A percentile compares a stretch with the other conserved stretches of the same genome.
Conservation (phyloP, 768 basidiomycete genomes). For the Dioszegia aurantiaca region DNA sequence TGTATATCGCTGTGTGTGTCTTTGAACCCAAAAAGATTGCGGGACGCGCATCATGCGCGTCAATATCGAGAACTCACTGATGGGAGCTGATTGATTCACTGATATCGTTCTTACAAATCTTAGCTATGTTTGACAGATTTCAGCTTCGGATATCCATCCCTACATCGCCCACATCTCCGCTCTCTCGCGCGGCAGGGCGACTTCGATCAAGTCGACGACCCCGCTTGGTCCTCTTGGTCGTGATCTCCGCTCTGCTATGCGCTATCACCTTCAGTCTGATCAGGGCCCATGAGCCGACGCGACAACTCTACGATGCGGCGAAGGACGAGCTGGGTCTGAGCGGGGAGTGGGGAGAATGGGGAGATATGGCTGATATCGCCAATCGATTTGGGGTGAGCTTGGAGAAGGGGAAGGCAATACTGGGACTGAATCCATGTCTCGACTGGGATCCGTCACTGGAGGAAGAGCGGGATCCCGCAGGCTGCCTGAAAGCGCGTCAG, state of each 20-base stretch:
- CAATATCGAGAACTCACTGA: too few relatives aligned
- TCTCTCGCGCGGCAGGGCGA: not conserved
- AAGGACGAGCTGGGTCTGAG: not conserved
- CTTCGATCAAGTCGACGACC: not conserved
- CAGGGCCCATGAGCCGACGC: not conserved
- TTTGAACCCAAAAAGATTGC: not conserved
- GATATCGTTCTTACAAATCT: too few relatives aligned
- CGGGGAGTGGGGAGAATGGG: constrained; percentile 11
- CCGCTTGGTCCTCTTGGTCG: not conserved
- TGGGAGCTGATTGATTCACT: not conserved
- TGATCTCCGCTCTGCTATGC: not conserved
- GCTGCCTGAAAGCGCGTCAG: constrained; percentile 37
- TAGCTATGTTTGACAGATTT: too few relatives aligned
- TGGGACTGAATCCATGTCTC: constrained; percentile 20
- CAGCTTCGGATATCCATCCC: too few relatives aligned
- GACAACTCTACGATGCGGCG: not conserved
- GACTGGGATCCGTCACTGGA: constrained; percentile 27
- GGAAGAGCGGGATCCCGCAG: constrained; percentile 28
- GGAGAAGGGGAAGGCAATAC: constrained; percentile 3
- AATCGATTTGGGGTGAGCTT: not conserved
- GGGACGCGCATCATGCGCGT: not conserved
- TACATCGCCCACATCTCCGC: not conserved
- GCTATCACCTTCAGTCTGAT: not conserved
- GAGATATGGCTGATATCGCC: constrained; percentile 6
- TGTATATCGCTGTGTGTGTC: not conserved